Evolutionary conservation across 2,329 filamentous ascomycete genomes (phyloP).

Genomic region (Ophiocordyceps sinensis): DNA sequence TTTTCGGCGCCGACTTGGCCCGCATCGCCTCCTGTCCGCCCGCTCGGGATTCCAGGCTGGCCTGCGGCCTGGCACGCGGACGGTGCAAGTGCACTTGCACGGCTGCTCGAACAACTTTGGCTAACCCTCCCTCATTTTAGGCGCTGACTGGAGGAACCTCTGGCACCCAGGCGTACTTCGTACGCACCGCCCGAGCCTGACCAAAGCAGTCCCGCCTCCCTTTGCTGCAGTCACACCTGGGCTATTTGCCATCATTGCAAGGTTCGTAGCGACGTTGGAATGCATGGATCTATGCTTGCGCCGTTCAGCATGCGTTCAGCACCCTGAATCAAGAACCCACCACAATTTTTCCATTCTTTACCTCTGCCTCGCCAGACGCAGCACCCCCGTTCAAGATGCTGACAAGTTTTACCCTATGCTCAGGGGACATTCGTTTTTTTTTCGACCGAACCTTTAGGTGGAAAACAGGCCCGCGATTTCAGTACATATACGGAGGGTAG

Average conservation of each 20-base stretch:
- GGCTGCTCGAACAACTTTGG: background rate
- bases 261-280: conserved; percentile 5
- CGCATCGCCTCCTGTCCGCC: background rate
- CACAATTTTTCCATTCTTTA: background rate
- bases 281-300: background rate
- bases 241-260: conserved; percentile 6
- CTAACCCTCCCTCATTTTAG: conserved; percentile 4
- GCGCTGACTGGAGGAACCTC: conserved; percentile 4
- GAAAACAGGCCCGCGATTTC: background rate
- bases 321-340: background rate
- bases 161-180: conserved; percentile 4
- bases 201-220: conserved; percentile 2
- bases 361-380: background rate
- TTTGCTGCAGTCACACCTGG: conserved; percentile 6
- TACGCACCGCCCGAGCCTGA: conserved; percentile 2
- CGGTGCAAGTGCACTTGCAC: background rate
- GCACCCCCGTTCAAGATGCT: background rate
- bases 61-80: background rate
- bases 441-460: background rate
- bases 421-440: background rate
- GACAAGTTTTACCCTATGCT: background rate
- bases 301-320: background rate
- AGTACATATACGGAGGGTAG: background rate
- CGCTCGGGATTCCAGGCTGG: background rate
- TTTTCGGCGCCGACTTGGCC: conserved; percentile 2